Evolutionary conservation across 768 basidiomycete genomes (phyloP).

Genomic region (Candolleomyces aberdarensis): DNA sequence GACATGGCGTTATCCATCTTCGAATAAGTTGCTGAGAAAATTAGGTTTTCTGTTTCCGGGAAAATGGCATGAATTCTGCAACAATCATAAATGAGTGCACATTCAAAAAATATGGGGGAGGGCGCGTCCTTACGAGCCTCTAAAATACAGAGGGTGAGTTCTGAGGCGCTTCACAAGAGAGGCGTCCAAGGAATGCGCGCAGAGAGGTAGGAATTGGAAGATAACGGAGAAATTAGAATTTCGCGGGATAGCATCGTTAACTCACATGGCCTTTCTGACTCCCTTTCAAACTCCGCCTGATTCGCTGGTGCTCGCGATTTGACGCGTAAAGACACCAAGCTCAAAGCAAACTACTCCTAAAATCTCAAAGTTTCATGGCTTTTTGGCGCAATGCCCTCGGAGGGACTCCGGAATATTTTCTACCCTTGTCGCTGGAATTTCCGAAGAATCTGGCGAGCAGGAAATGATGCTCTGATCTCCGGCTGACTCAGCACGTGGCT

Average conservation of each 20-base stretch:
- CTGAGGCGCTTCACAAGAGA: background rate
- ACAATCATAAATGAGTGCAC: slow-evolving; percentile 6
- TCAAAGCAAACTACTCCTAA: background rate
- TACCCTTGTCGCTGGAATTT: background rate
- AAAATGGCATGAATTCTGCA: slow-evolving; percentile 10
- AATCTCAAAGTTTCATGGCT: background rate
- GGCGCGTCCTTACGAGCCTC: background rate
- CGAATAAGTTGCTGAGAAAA: slow-evolving; percentile 7
- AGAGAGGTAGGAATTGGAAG: background rate
- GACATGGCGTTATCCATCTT: slow-evolving; percentile 10
- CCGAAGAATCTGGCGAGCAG: background rate
- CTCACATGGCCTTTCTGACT: background rate
- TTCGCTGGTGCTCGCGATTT: background rate
- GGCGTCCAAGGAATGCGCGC: background rate
- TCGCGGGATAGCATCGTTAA: background rate
- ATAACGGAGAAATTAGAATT: slow-evolving; percentile 4
- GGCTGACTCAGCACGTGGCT: background rate
- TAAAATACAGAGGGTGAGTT: background rate
- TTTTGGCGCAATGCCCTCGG: background rate
- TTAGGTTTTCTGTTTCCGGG: slow-evolving; percentile 4
- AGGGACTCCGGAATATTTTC: background rate
- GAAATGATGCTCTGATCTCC: background rate
- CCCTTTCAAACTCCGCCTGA: slow-evolving; percentile 4
- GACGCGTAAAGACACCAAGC: background rate
- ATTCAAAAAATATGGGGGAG: background rate